Base-by-base conservation (phyloP, 2,329 filamentous ascomycete genomes). In the Neonectria neomacrospora region DNA sequence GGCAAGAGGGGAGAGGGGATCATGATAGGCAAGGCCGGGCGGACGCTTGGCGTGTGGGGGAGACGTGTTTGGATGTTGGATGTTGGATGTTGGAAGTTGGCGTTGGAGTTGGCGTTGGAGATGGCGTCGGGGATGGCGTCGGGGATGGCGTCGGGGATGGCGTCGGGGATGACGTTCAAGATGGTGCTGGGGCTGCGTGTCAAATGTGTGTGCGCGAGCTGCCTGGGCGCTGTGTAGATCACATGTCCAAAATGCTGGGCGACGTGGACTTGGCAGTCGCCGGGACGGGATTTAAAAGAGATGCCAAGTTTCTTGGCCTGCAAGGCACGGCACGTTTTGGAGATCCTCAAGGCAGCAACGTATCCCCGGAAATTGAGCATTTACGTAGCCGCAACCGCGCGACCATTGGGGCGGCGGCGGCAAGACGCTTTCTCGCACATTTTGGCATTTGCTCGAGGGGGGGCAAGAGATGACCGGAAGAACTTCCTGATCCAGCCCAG, bases 401-500 rank as follows among this genome's bases (percentile, higher is more conserved):
- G 48, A 53, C 39, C 20, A 30, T 56, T 39, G 41, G 53, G 28
- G 42, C 42, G 30, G 48, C 47, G 30, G 54, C 42, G 32, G 54
- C 7, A 37, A n/a, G 34, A 37, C 16, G 14, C 14, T 37, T 37
- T 37, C 34, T n/a, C 20, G 37, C 47, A 28, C 26, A 26, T n/a
- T 8, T 47, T 41, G 34, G 23, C 23, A n/a, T 50, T 26, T 41
- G 14, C n/a, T 37, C 12, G 18, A 37, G 16, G 48, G 30, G 48
- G 18, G 41, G 6, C 9, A 34, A 22, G 30, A 45, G 30, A 44
- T 47, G 51, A 47, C 41, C 53, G 52, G 48, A 50, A 53, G 64
- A 72, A 68, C 70, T 72, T 72, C 70, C 70, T 26, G 53, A 72
- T 67, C 26, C 42, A 70, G 70, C 50, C 47, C 61, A 72, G 63